Evolutionary conservation across 2,329 filamentous ascomycete species (phyloP).

Genomic region (Fusarium sp.): DNA sequence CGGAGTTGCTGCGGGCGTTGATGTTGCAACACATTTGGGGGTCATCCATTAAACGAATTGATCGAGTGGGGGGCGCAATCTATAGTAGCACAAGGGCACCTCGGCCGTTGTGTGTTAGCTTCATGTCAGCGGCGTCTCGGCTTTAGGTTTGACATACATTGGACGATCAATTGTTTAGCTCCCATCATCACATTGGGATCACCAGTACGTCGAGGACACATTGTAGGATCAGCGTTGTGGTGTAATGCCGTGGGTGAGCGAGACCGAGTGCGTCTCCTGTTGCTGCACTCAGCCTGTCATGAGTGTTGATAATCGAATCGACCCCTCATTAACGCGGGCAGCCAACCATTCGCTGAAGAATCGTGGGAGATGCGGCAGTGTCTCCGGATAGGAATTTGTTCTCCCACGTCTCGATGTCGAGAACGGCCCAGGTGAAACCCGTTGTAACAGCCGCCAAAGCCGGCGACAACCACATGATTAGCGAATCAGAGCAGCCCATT

Average conservation of each 20-base stretch:
- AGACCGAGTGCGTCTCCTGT: conserved; percentile 14
- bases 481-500: conserved; percentile 6
- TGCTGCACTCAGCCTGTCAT: neutral
- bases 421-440: conserved; percentile 31
- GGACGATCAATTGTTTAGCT: neutral
- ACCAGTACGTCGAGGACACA: conserved; percentile 9
- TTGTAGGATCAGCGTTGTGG: conserved; percentile 33
- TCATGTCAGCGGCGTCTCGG: neutral
- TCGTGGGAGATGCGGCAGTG: conserved; percentile 1
- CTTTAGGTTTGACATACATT: neutral
- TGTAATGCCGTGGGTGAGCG: conserved; percentile 19
- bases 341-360: conserved; percentile 8
- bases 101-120: neutral
- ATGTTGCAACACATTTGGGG: conserved; percentile 17
- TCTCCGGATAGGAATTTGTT: conserved; percentile 15
- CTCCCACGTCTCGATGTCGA: conserved; percentile 25
- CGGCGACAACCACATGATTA: conserved; percentile 26
- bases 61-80: conserved; percentile 15
- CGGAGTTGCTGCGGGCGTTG: conserved; percentile 38
- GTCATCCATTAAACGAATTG: conserved; percentile 11
- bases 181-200: conserved; percentile 11
- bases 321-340: neutral
- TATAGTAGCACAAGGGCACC: neutral
- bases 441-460: conserved; percentile 21
- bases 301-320: neutral